phyloP scores from a whole-genome alignment of 2,329 filamentous ascomycete species.

The Fusarium subglutinans region DNA sequence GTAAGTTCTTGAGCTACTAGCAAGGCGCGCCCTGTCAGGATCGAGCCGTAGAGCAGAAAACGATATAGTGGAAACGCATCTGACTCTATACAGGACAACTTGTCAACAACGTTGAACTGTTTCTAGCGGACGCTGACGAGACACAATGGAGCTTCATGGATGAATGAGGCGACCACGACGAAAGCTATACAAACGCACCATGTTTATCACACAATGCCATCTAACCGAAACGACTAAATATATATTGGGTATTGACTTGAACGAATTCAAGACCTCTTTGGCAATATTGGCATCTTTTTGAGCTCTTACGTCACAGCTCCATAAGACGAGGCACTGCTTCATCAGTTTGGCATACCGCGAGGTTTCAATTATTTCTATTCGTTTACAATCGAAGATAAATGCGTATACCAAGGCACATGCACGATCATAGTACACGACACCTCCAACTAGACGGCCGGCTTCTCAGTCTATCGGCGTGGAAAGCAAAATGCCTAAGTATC shows the following conservation, averaged over 20 bases:
- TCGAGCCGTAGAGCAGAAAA: background rate
- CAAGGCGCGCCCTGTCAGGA: slow-evolving; percentile 1
- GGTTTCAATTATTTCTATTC: slow-evolving; percentile 6
- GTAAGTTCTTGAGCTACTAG: slow-evolving; percentile 33
- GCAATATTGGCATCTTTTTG: background rate
- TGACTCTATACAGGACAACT: slow-evolving; percentile 40
- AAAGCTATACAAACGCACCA: background rate
- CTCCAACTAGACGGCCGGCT: background rate
- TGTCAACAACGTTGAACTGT: slow-evolving; percentile 42
- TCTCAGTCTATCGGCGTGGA: background rate
- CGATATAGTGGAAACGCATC: background rate
- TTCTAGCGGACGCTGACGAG: slow-evolving; percentile 40
- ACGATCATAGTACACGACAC: background rate
- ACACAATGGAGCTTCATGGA: slow-evolving; percentile 39
- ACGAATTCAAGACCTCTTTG: background rate
- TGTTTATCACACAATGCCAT: background rate
- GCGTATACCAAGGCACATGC: background rate
- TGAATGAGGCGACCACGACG: slow-evolving; percentile 15
- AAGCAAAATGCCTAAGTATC: background rate
- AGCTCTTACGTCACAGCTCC: background rate
- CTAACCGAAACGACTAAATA: background rate
- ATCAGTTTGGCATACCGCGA: background rate
- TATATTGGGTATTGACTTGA: background rate
- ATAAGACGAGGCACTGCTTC: background rate
- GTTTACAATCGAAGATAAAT: background rate